Base-by-base conservation (phyloP, 1,284 basidiomycete species). In the Trametes versicolor region DNA sequence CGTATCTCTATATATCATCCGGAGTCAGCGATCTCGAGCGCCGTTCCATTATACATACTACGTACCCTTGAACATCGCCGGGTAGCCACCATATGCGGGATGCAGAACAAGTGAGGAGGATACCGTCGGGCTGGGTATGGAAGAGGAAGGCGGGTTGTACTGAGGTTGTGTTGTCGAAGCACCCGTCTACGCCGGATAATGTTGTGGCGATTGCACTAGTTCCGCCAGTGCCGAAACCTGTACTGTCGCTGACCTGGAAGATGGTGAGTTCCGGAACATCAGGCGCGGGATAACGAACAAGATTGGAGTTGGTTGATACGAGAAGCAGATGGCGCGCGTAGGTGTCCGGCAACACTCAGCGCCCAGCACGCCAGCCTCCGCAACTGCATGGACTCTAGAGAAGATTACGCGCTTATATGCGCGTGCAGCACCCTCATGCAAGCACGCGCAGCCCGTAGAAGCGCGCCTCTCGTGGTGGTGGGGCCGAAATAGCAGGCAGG, bases 161-260 rank as follows among this genome's bases (percentile, higher is more conserved):
- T 41, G 72, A 79, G 25, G 74, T 67, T 5, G 77, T 80, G 9
- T 85, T 49, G 66, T 90, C 79, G 71, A 86, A 91, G 75, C 92
- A 94, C 59, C 82, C 84, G n/a, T 81, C 85, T 49, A 76, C 77
- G 2, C 85, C 88, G 17, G 73, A 71, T 23, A 71, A 70, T 36
- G 93, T 90, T 62, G 79, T 82, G 2, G 85, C 87, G 1, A 86
- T 83, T 3, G 85, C 84, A 63, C 88, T 92, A 0, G 92, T 92
- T 5, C 93, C 92, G 9, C 93, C 92, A 0, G 87, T 81, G 12
- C 88, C 92, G 71, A 93, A 92, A 1, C 86, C 87, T 2, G 81
- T 81, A 50, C 79, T 79, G 71, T 94, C 92, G 74, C 89, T 91
- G 67, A 93, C 84, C 91, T 93, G 27, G 57, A 37, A 51, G 29